These are phyloP conservation scores for Heliocybe sulcata DNA, from an alignment of 1,284 basidiomycete genomes.

Conservation along the genomic window DNA sequence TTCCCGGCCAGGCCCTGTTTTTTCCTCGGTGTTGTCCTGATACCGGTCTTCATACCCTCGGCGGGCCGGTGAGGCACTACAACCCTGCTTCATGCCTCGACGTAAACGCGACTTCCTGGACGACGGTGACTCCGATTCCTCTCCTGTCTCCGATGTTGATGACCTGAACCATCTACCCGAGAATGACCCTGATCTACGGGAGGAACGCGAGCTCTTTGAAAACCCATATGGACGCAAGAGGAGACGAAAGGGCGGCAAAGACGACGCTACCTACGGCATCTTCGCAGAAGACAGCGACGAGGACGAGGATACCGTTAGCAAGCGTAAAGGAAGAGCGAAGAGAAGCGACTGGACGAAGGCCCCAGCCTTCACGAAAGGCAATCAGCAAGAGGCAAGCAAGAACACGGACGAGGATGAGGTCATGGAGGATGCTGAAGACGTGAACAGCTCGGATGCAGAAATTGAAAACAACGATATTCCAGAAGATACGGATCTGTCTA, in stretches of 20 bases:
- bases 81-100: slow-evolving; percentile 54
- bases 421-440: slow-evolving; percentile 26
- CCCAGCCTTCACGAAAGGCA: slow-evolving; percentile 45
- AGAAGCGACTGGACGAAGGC: slow-evolving; percentile 70
- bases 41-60: no score
- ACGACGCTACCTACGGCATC: slow-evolving; percentile 77
- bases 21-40: neutral
- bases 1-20: slow-evolving; percentile 67
- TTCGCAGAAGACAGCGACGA: slow-evolving; percentile 75
- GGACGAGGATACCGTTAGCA: slow-evolving; percentile 20
- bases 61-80: no score
- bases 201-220: slow-evolving; percentile 74
- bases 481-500: slow-evolving; percentile 38
- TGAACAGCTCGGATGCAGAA: slow-evolving; percentile 18
- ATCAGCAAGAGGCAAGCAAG: slow-evolving; percentile 14
- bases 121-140: slow-evolving; percentile 53
- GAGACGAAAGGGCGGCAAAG: slow-evolving; percentile 58
- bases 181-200: slow-evolving; percentile 65
- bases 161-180: slow-evolving; percentile 24
- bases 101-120: slow-evolving; percentile 76
- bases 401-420: slow-evolving; percentile 25
- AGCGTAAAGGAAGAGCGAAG: slow-evolving; percentile 21
- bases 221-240: slow-evolving; percentile 72
- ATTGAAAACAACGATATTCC: slow-evolving; percentile 19
- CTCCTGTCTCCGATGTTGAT: slow-evolving; percentile 41